These are phyloP conservation scores for Mycocentrospora acerina DNA, from an alignment of 2,329 filamentous ascomycete species.

Conservation along the genomic window DNA sequence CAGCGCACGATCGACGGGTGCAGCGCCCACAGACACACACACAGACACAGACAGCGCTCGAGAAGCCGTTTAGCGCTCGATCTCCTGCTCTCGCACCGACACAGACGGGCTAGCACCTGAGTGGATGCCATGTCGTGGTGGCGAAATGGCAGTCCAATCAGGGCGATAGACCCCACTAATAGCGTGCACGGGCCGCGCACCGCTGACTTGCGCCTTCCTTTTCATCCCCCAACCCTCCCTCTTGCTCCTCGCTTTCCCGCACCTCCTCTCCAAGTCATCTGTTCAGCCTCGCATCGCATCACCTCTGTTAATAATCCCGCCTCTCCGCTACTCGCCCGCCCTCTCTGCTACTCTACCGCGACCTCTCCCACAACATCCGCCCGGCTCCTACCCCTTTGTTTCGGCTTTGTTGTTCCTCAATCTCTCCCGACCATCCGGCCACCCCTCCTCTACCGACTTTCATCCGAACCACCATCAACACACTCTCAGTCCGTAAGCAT, in stretches of 20 bases:
- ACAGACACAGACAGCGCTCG: not conserved
- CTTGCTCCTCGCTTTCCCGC: conserved; percentile 19
- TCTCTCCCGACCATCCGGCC: conserved; percentile 14
- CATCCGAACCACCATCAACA: conserved; percentile 18
- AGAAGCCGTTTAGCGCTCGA: not conserved
- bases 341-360: conserved; percentile 13
- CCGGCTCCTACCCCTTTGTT: conserved; percentile 21
- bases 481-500: conserved; percentile 38
- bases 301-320: conserved; percentile 24
- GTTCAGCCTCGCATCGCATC: conserved; percentile 26
- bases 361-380: conserved; percentile 5
- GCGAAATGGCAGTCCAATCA: conserved; percentile 17
- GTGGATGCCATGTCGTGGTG: conserved; percentile 3
- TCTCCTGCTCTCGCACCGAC: conserved; percentile 1
- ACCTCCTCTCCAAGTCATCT: conserved; percentile 14
- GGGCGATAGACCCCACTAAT: conserved; percentile 3
- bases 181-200: conserved; percentile 9
- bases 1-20: not conserved
- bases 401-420: conserved; percentile 26
- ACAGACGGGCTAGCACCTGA: not conserved
- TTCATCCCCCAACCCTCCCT: conserved; percentile 13
- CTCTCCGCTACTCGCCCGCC: conserved; percentile 10
- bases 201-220: conserved; percentile 19
- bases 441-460: conserved; percentile 21
- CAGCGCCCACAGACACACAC: conserved; percentile 1